Conservation (phyloP, 305 asterid genomes). For the Fraxinus floribunda region DNA sequence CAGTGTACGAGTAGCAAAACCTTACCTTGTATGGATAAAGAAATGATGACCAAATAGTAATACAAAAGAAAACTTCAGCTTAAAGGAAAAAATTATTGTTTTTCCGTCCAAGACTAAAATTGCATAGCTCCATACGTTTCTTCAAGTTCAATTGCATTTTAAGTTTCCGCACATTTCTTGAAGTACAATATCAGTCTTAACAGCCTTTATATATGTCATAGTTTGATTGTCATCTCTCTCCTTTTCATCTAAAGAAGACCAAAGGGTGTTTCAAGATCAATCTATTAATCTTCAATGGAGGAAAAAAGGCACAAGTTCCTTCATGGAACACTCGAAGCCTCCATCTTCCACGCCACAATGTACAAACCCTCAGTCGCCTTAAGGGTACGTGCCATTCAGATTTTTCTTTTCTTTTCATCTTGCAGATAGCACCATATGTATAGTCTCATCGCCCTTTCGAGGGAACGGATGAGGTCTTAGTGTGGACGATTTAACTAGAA, state of each 20-base stretch:
- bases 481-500: neutral
- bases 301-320: conserved; percentile 44
- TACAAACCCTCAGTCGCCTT: conserved; percentile 44
- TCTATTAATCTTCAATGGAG: conserved; percentile 39
- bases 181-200: conserved; percentile 42
- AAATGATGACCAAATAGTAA: neutral
- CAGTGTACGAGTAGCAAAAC: too few relatives aligned
- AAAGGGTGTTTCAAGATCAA: conserved; percentile 7
- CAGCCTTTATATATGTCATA: conserved; percentile 28
- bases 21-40: neutral
- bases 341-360: conserved; percentile 69
- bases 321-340: conserved; percentile 90
- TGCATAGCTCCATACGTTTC: conserved; percentile 48
- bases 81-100: conserved; percentile 57
- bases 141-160: conserved; percentile 28
- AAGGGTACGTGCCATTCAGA: conserved; percentile 32
- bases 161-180: conserved; percentile 47
- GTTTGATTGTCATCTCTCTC: conserved; percentile 12
- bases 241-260: neutral
- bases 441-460: neutral
- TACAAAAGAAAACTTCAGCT: conserved; percentile 46
- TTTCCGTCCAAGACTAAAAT: conserved; percentile 55
- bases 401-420: neutral
- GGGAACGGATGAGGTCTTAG: neutral
- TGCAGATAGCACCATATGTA: neutral